Evolutionary conservation across 2,329 filamentous ascomycete genomes (phyloP).

Genomic region (Lasiodiplodia hormozganensis): DNA sequence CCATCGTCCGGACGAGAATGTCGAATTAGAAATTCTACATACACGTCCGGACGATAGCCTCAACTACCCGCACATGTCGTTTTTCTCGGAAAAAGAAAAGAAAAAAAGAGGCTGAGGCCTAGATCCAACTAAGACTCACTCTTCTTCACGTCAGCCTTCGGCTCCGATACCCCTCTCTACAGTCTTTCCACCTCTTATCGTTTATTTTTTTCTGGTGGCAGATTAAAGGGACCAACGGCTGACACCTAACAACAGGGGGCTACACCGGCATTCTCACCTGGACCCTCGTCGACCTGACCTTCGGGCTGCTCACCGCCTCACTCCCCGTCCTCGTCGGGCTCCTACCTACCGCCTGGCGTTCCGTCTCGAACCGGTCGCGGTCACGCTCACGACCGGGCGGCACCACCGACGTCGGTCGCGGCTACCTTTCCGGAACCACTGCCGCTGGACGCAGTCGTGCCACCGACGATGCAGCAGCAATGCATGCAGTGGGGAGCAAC

Average conservation of each 20-base stretch:
- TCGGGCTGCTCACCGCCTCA: slow-evolving; percentile 16
- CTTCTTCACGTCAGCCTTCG: too few species aligned
- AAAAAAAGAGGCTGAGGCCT: too few species aligned
- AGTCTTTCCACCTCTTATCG: background rate
- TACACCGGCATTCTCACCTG: slow-evolving; percentile 25
- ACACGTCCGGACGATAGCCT: too few species aligned
- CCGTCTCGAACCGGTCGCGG: background rate
- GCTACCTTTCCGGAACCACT: background rate
- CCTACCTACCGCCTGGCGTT: slow-evolving; percentile 12
- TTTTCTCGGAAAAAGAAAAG: too few species aligned
- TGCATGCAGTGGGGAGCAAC: background rate
- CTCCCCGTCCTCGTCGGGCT: slow-evolving; percentile 25
- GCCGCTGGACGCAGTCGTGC: background rate
- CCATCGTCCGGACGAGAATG: too few species aligned
- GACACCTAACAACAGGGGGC: background rate
- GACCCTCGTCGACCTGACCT: slow-evolving; percentile 26
- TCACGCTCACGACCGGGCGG: background rate
- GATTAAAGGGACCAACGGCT: background rate
- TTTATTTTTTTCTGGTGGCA: too few species aligned
- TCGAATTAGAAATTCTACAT: too few species aligned
- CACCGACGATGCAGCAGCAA: background rate
- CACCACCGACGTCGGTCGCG: background rate
- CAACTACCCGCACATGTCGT: too few species aligned
- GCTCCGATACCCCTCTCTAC: too few species aligned
- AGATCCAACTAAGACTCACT: too few species aligned